Conservation (phyloP, 495 filamentous ascomycete species). For the Echria macrotheca region DNA sequence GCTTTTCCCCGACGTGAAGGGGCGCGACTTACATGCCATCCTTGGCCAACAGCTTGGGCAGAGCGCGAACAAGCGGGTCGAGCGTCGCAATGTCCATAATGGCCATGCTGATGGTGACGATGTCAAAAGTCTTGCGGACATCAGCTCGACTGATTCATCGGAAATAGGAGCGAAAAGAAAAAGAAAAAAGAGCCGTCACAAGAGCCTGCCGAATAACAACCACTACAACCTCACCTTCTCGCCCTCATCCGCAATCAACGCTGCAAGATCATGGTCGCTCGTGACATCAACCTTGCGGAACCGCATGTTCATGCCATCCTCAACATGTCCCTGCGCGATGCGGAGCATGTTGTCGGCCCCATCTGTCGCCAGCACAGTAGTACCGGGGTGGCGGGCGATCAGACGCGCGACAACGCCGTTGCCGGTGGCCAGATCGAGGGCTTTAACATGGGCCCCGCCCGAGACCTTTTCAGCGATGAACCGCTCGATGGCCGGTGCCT, state of each 20-base stretch:
- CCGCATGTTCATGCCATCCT: slow-evolving; percentile 5
- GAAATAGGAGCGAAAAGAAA: neutral
- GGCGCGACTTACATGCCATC: slow-evolving; percentile 32
- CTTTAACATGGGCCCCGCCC: slow-evolving; percentile 15
- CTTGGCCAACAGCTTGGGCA: slow-evolving; percentile 30
- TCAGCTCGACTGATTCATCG: neutral
- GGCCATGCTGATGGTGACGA: slow-evolving; percentile 40
- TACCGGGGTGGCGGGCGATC: slow-evolving; percentile 21
- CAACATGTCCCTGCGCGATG: slow-evolving; percentile 17
- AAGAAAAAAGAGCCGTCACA: neutral
- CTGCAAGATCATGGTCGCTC: slow-evolving; percentile 19
- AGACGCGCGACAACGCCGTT: slow-evolving; percentile 39
- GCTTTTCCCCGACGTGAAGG: neutral
- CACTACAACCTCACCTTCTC: neutral
- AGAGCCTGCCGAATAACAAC: neutral
- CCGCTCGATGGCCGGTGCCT: slow-evolving; percentile 31
- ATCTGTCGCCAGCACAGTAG: slow-evolving; percentile 35
- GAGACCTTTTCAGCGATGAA: slow-evolving; percentile 20
- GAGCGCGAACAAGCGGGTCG: slow-evolving; percentile 27
- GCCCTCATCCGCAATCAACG: slow-evolving; percentile 17
- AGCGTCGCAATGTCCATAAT: slow-evolving; percentile 40
- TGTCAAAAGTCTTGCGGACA: slow-evolving; percentile 20
- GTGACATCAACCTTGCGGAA: slow-evolving; percentile 33
- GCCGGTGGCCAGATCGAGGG: slow-evolving; percentile 39
- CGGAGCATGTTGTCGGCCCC: slow-evolving; percentile 29